Percentiles rank a stretch among this genome's conserved stretches.
These are phyloP conservation scores for Apiospora sp. DNA, from an alignment of 2,329 filamentous ascomycete species.

Conservation along the genomic window DNA sequence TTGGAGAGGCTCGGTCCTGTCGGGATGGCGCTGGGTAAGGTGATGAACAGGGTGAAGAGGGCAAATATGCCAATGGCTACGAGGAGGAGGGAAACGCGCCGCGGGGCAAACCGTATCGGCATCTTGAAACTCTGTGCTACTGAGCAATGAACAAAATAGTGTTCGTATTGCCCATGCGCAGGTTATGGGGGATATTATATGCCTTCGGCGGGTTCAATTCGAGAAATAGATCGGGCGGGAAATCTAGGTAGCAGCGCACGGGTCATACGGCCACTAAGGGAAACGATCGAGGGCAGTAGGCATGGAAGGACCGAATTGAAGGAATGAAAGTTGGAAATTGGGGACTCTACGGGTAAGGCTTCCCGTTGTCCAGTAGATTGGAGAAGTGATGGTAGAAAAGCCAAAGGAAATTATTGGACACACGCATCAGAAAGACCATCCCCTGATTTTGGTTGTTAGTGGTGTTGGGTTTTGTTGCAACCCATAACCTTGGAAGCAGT, in stretches of 20 bases:
- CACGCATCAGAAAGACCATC: neutral
- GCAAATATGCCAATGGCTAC: constrained; percentile 60
- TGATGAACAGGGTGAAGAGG: constrained; percentile 61
- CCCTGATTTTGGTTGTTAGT: constrained; percentile 7
- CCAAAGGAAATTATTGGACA: neutral
- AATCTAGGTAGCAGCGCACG: constrained; percentile 11
- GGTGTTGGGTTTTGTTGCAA: neutral
- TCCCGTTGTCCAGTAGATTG: neutral
- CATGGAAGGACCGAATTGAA: neutral
- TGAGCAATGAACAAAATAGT: constrained; percentile 7
- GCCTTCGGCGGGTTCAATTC: neutral
- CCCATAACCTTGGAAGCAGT: neutral
- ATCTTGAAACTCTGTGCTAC: constrained; percentile 41
- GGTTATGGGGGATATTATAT: neutral
- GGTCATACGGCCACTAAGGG: neutral
- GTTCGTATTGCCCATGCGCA: constrained; percentile 19
- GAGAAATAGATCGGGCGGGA: neutral
- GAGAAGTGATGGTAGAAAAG: neutral
- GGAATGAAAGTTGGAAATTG: constrained; percentile 16
- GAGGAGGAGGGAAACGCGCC: constrained; percentile 61
- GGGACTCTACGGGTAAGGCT: neutral
- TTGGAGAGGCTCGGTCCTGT: constrained; percentile 57
- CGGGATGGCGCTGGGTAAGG: constrained; percentile 57
- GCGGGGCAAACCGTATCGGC: constrained; percentile 60
- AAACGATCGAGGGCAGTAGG: neutral